Evolutionary conservation across 352 stramenopile species (phyloP), one percentile per base, ranked within the genome.

Genomic region (Stramenopiles sp.): DNA sequence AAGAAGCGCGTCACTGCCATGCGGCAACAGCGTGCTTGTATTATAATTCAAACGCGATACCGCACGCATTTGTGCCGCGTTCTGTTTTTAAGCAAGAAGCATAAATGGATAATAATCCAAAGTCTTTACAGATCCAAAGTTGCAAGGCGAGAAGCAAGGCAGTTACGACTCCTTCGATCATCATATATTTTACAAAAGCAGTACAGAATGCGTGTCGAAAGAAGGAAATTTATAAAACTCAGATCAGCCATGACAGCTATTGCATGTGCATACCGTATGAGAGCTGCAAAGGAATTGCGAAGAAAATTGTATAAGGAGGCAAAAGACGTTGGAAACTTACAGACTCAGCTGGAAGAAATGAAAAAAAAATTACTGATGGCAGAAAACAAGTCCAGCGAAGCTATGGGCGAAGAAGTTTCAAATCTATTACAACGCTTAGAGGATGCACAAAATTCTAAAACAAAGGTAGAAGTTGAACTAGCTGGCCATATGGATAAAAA

Each of bases 401-500:
- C 30, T 33, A 78, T 14, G 71, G 14, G 4, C 8, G 71, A 78
- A 33, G 71, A 78, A 78, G 71, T 78, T 78, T 4, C 30, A 78
- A 78, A 31, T 78, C 22, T 78, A 31, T 4, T 33, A 14, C 30
- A 78, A 78, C 30, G 31, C 4, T 33, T 78, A 33, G 71, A 78
- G 8, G 71, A 31, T 78, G 71, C 30, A 14, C 30, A 33, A 78
- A 78, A 78, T 4, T 78, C 71, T 14, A 78, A 78, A 14, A 78
- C 71, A 14, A 78, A 78, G 14, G 71, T 78, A 14, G 30, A 78
- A 14, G 71, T 33, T 4, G 71, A 78, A 31, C 71, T 78, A 33
- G 71, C 71, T 14, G 71, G 71, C 4, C 71, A 78, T 78, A 78
- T 78, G 71, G 71, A 78, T 33, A 78, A 78, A 78, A 33, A 33